Evolutionary conservation across 148 eudicot genomes (phyloP), one percentile per base, ranked within the genome.

Genomic region (Rhododendron henanense): DNA sequence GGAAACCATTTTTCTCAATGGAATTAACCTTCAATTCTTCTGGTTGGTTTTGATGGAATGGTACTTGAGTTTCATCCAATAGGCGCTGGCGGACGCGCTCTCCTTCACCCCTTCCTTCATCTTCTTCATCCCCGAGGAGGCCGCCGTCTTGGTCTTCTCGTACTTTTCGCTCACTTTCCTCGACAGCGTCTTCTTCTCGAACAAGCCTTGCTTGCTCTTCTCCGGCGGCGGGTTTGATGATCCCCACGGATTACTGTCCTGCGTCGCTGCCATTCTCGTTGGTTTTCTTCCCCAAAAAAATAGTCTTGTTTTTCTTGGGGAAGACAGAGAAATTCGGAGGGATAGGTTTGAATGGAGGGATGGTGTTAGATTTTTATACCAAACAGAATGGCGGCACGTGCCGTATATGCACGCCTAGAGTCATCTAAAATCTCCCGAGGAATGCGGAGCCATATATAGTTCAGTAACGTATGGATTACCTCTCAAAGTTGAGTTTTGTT

Each of bases 31-130:
- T 87, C 28, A 87, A 71, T 89, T 85, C 77, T 87, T 86, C 61
- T 78, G 78, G 75, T 55, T 74, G 44, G 28, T 57, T 85, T 84
- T 88, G 76, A 78, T 28, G 79, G 74, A 83, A 48, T 86, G 86
- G 75, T 69, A 88, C 37, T 90, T 90, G 86, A 88, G 21, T 63
- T 84, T 90, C 25, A 90, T 82, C 92, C 92, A 90, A 59, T 86
- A 65, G 21, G 87, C 84, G 10, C 92, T 84, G 14, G 78, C 67
- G 2, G 86, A 77, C 16, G 92, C 86, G 35, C 88, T 87, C 19
- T 83, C 88, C 86, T 88, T 90, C 13, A 78, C 81, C n/a, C 81
- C 81, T 44, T 79, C 82, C 82, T 79, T 79, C 28, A 87, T 84
- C 37, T 90, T 90, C 88, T 79, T 87, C 79, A 67, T 63, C 16